Evolutionary conservation across 2,329 filamentous ascomycete genomes (phyloP), one percentile per base, ranked within the genome.

Genomic region (Orbilia javanica): DNA sequence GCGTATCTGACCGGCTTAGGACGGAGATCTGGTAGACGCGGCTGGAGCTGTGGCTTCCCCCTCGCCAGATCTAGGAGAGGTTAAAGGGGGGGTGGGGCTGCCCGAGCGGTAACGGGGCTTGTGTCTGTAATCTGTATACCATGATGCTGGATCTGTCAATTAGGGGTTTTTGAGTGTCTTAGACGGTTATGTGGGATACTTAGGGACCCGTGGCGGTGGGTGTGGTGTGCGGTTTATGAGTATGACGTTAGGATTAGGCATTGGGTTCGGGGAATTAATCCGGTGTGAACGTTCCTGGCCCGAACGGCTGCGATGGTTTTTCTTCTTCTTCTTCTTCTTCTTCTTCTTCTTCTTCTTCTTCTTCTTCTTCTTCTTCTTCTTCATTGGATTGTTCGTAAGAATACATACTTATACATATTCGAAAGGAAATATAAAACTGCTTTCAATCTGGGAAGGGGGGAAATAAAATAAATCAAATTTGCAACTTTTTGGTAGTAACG

Each of bases 1-100:
- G 55, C 34, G 55, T 60, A 25, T 60, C 34, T 25, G 55, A 42
- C 55, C 55, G 55, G 13, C 20, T 42, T 60, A 11, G 18, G 20
- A 60, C 55, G 55, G 55, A 60, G 55, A n/a, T 60, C 55, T 57
- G 29, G 55, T 39, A 42, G 31, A 42, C 31, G 34, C 29, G 55
- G 55, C 34, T 60, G 52, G 13, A 13, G 18, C 20, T 57, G 52
- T 57, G 52, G 52, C 52, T 57, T 57, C 18, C 8, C 15, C 29
- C 15, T 31, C n/a, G 39, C 39, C 31, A 7, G 29, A 34, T 55
- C 42, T 60, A 34, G 34, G n/a, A 42, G 55, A 39, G 18, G 31
- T 5, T 15, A 20, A 31, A 42, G 20, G 52, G 18, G n/a, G 8
- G 15, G 55, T 60, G 55, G 55, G 55, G 55, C 53, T 60, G 22